Conservation (phyloP, 2,329 filamentous ascomycete genomes). For the Myriosclerotinia scirpicola region DNA sequence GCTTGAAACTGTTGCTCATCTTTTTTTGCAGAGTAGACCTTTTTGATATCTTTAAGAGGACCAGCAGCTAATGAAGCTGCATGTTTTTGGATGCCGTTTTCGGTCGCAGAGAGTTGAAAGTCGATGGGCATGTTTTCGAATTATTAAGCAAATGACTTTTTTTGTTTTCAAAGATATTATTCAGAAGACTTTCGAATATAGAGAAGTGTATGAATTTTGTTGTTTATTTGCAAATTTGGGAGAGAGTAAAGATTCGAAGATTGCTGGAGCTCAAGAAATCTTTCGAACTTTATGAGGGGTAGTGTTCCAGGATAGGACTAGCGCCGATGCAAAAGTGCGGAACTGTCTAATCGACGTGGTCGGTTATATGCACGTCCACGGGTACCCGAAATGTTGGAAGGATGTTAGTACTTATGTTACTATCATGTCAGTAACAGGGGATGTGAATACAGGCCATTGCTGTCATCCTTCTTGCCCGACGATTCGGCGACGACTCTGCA, state of each 20-base stretch:
- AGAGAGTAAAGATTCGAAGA: background rate
- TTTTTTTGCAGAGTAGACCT: slow-evolving; percentile 35
- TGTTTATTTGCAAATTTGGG: background rate
- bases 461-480: too few species aligned
- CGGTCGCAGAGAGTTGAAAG: slow-evolving; percentile 39
- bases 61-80: slow-evolving; percentile 37
- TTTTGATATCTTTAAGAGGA: slow-evolving; percentile 34
- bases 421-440: too few species aligned
- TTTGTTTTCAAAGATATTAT: background rate
- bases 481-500: too few species aligned
- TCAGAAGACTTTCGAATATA: background rate
- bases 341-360: background rate
- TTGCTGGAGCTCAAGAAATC: background rate
- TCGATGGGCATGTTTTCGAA: slow-evolving; percentile 33
- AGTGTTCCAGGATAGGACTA: background rate
- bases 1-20: slow-evolving; percentile 48
- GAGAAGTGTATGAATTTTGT: background rate
- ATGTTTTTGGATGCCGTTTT: slow-evolving; percentile 37
- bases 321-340: background rate
- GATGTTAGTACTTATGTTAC: too few species aligned
- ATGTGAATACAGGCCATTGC: too few species aligned
- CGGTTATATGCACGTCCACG: background rate
- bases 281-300: background rate
- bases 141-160: background rate
- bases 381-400: too few species aligned